These are phyloP conservation scores for Aurantiochytrium sp. DNA, from an alignment of 108 stramenopile genomes.

Conservation along the genomic window DNA sequence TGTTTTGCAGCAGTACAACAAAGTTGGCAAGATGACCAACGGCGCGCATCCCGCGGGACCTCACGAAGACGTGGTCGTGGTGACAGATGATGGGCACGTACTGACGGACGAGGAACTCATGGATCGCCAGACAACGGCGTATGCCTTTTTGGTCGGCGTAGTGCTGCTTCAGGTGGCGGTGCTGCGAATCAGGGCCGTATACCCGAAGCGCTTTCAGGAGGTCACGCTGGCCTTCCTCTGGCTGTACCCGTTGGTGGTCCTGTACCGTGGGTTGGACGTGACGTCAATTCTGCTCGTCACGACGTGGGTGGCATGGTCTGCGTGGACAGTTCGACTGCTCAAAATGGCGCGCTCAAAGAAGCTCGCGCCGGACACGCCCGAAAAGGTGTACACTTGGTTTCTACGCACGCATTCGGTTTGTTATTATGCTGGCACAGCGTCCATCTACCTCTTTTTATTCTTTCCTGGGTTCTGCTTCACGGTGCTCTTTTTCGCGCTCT, in stretches of 20 bases:
- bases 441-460: not conserved
- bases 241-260: not conserved
- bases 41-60: not conserved
- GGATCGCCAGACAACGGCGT: not conserved
- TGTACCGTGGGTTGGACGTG: not conserved
- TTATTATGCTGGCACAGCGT: not conserved
- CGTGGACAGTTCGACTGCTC: not conserved
- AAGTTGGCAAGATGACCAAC: too few relatives aligned
- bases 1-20: too few relatives aligned
- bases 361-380: not conserved
- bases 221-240: not conserved
- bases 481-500: slow-evolving; percentile 11
- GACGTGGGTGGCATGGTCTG: not conserved
- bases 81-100: not conserved
- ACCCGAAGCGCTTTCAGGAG: not conserved
- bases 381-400: slow-evolving; percentile 15
- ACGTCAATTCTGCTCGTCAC: not conserved
- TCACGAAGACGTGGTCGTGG: not conserved
- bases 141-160: not conserved
- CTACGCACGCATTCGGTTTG: not conserved
- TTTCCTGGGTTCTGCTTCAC: not conserved
- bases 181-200: not conserved
- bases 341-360: not conserved
- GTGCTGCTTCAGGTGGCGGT: not conserved
- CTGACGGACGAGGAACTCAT: not conserved